Percentiles rank a stretch among this genome's conserved stretches.
These are phyloP conservation scores for Fusarium pilosicola DNA, from an alignment of 2,329 filamentous ascomycete species.

Conservation along the genomic window DNA sequence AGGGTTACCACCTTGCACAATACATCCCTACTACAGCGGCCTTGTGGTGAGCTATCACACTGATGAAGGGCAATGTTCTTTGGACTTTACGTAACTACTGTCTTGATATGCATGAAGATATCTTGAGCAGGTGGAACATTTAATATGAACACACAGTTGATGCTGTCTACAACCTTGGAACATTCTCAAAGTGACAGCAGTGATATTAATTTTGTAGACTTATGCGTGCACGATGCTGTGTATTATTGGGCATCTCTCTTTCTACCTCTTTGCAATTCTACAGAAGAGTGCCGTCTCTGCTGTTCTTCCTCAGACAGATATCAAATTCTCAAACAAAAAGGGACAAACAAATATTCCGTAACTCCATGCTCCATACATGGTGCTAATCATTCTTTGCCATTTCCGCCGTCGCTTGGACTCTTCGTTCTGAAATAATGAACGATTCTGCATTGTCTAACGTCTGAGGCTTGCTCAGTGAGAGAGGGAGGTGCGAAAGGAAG, in stretches of 20 bases:
- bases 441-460: background rate
- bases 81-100: background rate
- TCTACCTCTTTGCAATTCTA: background rate
- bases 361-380: background rate
- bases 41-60: background rate
- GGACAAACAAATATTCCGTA: background rate
- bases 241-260: background rate
- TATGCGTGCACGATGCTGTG: background rate
- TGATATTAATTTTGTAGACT: too few species aligned
- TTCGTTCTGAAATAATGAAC: background rate
- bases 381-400: too few species aligned
- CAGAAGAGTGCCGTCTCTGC: background rate
- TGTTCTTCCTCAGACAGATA: too few species aligned
- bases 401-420: background rate
- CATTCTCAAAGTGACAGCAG: background rate
- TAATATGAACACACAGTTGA: too few species aligned
- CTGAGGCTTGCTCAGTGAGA: accelerated
- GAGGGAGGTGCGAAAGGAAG: background rate
- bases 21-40: background rate
- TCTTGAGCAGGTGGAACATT: background rate
- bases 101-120: background rate
- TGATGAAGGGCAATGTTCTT: accelerated
- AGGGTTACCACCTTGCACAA: too few species aligned
- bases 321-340: background rate
- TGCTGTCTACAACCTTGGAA: accelerated